These are phyloP conservation scores for Trichosporon sp. DNA, from an alignment of 1,284 basidiomycete genomes.

Conservation along the genomic window DNA sequence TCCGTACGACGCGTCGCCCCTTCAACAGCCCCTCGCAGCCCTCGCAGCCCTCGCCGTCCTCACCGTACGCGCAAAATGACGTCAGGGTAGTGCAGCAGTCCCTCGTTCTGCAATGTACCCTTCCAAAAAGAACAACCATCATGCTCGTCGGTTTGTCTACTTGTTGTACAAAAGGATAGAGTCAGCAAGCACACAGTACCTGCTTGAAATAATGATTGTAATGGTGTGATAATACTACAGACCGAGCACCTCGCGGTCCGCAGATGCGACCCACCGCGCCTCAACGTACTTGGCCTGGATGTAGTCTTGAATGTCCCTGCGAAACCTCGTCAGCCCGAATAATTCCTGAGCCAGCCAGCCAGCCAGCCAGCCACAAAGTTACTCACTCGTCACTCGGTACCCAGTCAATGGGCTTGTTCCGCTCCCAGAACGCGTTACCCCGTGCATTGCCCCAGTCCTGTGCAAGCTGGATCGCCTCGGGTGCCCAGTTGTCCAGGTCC, in stretches of 20 bases:
- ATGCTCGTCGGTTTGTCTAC: too few species aligned
- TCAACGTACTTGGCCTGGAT: slow-evolving; percentile 58
- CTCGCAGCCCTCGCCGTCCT: too few species aligned
- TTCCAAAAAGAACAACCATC: too few species aligned
- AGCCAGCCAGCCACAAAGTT: neutral
- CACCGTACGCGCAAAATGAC: neutral
- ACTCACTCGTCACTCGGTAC: slow-evolving; percentile 52
- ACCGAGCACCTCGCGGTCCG: slow-evolving; percentile 37
- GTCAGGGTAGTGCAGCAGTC: neutral
- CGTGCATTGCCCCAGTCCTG: slow-evolving; percentile 55
- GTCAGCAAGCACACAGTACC: neutral
- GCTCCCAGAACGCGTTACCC: slow-evolving; percentile 57
- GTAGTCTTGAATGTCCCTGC: slow-evolving; percentile 46
- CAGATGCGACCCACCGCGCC: slow-evolving; percentile 47
- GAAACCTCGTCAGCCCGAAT: neutral
- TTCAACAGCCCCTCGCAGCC: too few species aligned
- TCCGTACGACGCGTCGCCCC: neutral
- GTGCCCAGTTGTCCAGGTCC: slow-evolving; percentile 60
- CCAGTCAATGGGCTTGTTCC: slow-evolving; percentile 35
- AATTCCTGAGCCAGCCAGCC: neutral
- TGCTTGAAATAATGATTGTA: neutral
- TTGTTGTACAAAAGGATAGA: too few species aligned
- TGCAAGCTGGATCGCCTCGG: slow-evolving; percentile 54
- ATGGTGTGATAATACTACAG: slow-evolving; percentile 17
- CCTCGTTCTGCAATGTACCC: neutral